phyloP scores from a whole-genome alignment of 257 asterid species.

The Schizonepeta tenuifolia region DNA sequence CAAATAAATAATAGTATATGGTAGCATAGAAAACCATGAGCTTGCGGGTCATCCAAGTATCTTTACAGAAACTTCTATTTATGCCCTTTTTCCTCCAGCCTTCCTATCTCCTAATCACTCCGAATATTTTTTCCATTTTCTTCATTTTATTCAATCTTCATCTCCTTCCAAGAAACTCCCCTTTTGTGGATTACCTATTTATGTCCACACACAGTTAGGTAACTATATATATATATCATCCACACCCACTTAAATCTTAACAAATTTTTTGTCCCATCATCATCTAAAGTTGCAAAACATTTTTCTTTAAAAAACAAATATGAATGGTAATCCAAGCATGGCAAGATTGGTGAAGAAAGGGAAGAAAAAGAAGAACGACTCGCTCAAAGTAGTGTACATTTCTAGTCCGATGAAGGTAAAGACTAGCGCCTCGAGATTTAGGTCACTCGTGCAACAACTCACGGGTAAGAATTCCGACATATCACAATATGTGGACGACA shows the following conservation, averaged over 20 bases:
- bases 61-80: conserved; percentile 48
- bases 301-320: background rate
- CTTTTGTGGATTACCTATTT: background rate
- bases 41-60: conserved; percentile 68
- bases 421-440: conserved; percentile 75
- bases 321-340: conserved; percentile 36
- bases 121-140: conserved; percentile 14
- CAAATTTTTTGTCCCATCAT: conserved; percentile 3
- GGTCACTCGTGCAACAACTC: conserved; percentile 81
- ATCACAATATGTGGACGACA: conserved; percentile 45
- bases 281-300: background rate
- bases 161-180: conserved; percentile 73
- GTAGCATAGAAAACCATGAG: conserved; percentile 35
- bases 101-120: conserved; percentile 52
- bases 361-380: conserved; percentile 34
- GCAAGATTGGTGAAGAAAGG: conserved; percentile 36
- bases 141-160: conserved; percentile 39
- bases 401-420: conserved; percentile 92
- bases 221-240: conserved; percentile 32
- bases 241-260: background rate
- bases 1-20: background rate
- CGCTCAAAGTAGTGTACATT: conserved; percentile 83
- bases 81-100: conserved; percentile 46
- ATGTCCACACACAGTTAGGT: conserved; percentile 21
- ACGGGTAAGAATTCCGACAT: conserved; percentile 79